A percentile compares a stretch with the other conserved stretches of the same genome.
Conservation (phyloP, 1,284 basidiomycete species). For the Mycosarcoma mackinlayi region DNA sequence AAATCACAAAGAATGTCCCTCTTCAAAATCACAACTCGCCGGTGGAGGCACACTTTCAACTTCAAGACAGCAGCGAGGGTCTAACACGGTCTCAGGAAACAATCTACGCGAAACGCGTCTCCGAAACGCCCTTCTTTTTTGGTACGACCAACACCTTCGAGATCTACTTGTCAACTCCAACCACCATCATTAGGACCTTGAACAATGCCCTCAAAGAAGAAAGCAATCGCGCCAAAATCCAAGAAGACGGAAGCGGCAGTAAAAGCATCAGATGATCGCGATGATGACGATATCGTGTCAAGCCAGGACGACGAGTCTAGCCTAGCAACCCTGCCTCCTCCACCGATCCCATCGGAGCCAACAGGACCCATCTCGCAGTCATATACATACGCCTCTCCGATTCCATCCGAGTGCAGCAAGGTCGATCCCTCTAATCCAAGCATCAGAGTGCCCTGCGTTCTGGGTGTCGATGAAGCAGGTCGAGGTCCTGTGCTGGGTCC, state of each 20-base stretch:
- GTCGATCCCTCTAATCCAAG: slow-evolving; percentile 20
- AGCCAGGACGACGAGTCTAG: slow-evolving; percentile 9
- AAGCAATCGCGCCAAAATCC: not conserved
- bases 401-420: slow-evolving; percentile 37
- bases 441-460: slow-evolving; percentile 53
- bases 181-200: not conserved
- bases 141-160: slow-evolving; percentile 21
- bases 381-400: slow-evolving; percentile 42
- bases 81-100: slow-evolving; percentile 9
- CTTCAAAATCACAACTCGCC: not conserved
- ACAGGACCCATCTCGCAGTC: slow-evolving; percentile 24
- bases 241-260: slow-evolving; percentile 11
- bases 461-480: slow-evolving; percentile 97
- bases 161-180: not conserved
- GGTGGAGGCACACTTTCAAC: slow-evolving; percentile 22
- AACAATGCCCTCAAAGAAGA: slow-evolving; percentile 31
- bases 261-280: not conserved
- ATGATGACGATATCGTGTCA: slow-evolving; percentile 11
- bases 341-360: slow-evolving; percentile 47
- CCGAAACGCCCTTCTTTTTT: not conserved
- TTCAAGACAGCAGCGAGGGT: not conserved
- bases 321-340: slow-evolving; percentile 16
- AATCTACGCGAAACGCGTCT: slow-evolving; percentile 35
- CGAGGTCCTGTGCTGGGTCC: slow-evolving; percentile 91
- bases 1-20: slow-evolving; percentile 1